Conservation (phyloP, 2,329 filamentous ascomycete genomes). For the Epichloe elymi region DNA sequence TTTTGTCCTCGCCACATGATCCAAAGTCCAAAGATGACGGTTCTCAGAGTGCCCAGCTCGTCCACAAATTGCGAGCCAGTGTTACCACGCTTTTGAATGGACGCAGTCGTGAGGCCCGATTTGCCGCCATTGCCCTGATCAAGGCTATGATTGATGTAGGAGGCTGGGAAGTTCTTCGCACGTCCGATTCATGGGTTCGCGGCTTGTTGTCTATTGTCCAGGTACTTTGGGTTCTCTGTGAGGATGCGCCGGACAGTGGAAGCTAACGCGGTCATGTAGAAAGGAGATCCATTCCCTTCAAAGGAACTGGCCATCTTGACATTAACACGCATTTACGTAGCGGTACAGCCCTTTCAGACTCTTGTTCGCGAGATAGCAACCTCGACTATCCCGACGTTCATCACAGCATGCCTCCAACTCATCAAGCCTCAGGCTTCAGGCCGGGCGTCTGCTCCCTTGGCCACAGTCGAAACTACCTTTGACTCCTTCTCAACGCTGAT, state of each 20-base stretch:
- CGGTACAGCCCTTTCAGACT: conserved; percentile 72
- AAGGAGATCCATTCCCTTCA: conserved; percentile 59
- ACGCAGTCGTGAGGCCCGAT: conserved; percentile 59
- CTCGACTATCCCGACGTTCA: conserved; percentile 62
- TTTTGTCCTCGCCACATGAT: conserved; percentile 52
- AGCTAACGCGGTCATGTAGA: conserved; percentile 33
- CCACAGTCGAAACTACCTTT: conserved; percentile 53
- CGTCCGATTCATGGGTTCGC: conserved; percentile 61
- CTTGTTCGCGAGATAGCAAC: conserved; percentile 80
- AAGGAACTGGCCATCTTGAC: conserved; percentile 69
- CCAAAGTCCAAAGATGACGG: conserved; percentile 46
- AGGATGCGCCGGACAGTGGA: neutral
- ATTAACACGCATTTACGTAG: conserved; percentile 69
- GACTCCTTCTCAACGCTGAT: conserved; percentile 60
- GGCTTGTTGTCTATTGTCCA: conserved; percentile 63
- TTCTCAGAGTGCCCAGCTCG: conserved; percentile 53
- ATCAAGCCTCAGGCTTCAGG: conserved; percentile 30
- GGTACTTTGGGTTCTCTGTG: conserved; percentile 27
- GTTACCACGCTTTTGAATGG: conserved; percentile 69
- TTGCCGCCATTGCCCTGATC: conserved; percentile 63
- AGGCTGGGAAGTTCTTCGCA: conserved; percentile 68
- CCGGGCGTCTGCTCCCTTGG: conserved; percentile 20
- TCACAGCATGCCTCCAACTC: conserved; percentile 59
- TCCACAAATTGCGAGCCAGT: conserved; percentile 72
- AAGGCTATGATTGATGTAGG: conserved; percentile 74